These are phyloP conservation scores for Phytophthora ramorum DNA, from an alignment of 352 stramenopile genomes.

Conservation along the genomic window DNA sequence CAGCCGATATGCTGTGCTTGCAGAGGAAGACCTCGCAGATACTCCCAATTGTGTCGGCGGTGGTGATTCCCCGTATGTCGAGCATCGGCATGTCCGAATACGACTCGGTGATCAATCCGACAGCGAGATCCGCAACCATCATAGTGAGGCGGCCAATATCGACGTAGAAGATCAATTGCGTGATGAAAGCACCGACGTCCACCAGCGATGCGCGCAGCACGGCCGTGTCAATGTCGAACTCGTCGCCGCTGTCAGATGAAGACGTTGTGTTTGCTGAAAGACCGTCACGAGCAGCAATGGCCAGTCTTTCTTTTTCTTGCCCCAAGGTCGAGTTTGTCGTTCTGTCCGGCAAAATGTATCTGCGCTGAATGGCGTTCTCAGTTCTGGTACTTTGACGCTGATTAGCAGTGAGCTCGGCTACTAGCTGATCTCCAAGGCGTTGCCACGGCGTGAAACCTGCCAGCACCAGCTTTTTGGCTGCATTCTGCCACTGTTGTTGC, in stretches of 20 bases:
- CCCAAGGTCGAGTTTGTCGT: conserved; percentile 35
- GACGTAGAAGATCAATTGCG: conserved; percentile 43
- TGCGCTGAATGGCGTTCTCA: conserved; percentile 34
- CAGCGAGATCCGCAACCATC: conserved; percentile 39
- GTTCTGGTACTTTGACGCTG: conserved; percentile 32
- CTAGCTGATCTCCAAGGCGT: conserved; percentile 35
- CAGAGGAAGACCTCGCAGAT: conserved; percentile 58
- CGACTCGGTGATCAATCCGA: conserved; percentile 64
- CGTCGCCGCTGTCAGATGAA: conserved; percentile 8
- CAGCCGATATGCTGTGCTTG: conserved; percentile 44
- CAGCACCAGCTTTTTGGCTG: conserved; percentile 23
- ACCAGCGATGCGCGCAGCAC: conserved; percentile 40
- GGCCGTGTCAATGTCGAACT: conserved; percentile 44
- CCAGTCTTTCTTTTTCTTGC: conserved; percentile 21
- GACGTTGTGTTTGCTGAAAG: conserved; percentile 7
- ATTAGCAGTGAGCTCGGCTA: conserved; percentile 41
- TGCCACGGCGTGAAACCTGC: conserved; percentile 39
- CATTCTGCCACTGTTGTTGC: conserved; percentile 30
- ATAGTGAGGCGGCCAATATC: conserved; percentile 39
- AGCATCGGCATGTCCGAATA: conserved; percentile 60
- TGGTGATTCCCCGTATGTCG: conserved; percentile 61
- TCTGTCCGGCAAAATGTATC: conserved; percentile 33
- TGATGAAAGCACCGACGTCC: conserved; percentile 35
- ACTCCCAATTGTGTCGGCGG: conserved; percentile 52
- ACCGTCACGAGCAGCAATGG: conserved; percentile 8